These are phyloP conservation scores for Candida boleticola DNA, from an alignment of 805 yeast species.

Conservation along the genomic window DNA sequence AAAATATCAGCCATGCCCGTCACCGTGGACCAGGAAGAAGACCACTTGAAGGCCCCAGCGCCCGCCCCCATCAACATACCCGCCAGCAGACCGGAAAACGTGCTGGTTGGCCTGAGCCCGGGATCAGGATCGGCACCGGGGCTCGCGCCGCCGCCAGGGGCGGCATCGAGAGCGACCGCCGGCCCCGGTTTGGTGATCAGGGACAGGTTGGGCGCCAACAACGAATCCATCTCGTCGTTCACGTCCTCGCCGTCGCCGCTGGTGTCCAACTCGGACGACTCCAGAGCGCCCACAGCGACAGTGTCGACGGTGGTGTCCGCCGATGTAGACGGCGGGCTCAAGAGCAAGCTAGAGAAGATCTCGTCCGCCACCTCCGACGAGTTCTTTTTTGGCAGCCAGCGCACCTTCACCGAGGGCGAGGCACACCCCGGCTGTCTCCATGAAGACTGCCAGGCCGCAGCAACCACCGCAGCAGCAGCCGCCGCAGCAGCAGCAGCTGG, in stretches of 20 bases:
- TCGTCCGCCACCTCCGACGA: not conserved
- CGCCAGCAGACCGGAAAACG: not conserved
- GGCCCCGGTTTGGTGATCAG: not conserved
- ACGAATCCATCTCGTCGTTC: not conserved
- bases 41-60: not conserved
- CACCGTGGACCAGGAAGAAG: not conserved
- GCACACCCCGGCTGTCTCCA: no score
- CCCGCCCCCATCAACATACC: not conserved
- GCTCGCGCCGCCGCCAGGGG: not conserved
- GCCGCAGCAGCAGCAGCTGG: no score
- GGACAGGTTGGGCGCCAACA: not conserved
- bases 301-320: not conserved
- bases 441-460: no score
- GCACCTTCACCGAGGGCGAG: no score
- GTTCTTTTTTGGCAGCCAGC: not conserved
- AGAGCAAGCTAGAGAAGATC: not conserved
- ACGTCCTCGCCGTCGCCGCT: not conserved
- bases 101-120: not conserved
- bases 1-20: conserved; percentile 11
- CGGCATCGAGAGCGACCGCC: not conserved
- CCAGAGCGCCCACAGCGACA: no score
- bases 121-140: not conserved
- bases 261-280: no score
- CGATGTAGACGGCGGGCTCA: not conserved
- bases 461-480: no score